Base-by-base conservation (phyloP, 163 green algal genomes). In the Scenedesmus sp. region DNA sequence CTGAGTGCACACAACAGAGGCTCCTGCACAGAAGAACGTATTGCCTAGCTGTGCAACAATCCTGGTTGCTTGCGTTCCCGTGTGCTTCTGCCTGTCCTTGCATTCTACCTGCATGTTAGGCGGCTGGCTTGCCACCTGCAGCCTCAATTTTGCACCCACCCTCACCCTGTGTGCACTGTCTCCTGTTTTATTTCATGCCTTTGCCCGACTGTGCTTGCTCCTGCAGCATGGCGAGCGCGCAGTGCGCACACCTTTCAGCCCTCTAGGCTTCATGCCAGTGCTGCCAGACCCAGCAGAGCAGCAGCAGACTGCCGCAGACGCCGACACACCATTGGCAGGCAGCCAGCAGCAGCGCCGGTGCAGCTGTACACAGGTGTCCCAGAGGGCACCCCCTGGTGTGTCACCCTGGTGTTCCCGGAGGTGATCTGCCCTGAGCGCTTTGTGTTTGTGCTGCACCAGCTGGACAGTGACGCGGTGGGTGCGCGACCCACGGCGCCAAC, bases 381-480 rank as follows among this genome's bases (percentile, higher is more conserved):
- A 51, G 88, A 91, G 44, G 72, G 76, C n/a, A 46, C n/a, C 3
- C 35, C 81, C 24, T 44, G 80, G 30, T 65, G 26, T 51, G 80
- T 98, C 12, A 83, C 85, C 26, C 76, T 98, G 13, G 86, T 12
- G 6, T 97, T 97, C 33, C 89, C 93, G 1, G 92, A 86, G 37
- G 13, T 15, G 0, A 24, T 80, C 22, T 88, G 84, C 46, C 92
- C 94, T 0, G 33, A 89, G 49, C 93, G 91, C 4, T 37, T 98
- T 6, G 93, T 97, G 40, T 98, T 97, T 93, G 96, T 98, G 44
- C 73, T 98, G 56, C 96, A 97, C 76, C 88, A 96, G 86, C 72
- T 85, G 12, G 88, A 95, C 22, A 93, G 89, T 15, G 95, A 97
- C 80, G 59, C 87, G 43, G n/a, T 97, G 96, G 96, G 80, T 94